phyloP scores from a whole-genome alignment of 495 filamentous ascomycete species.

The Xylaria nigripes region DNA sequence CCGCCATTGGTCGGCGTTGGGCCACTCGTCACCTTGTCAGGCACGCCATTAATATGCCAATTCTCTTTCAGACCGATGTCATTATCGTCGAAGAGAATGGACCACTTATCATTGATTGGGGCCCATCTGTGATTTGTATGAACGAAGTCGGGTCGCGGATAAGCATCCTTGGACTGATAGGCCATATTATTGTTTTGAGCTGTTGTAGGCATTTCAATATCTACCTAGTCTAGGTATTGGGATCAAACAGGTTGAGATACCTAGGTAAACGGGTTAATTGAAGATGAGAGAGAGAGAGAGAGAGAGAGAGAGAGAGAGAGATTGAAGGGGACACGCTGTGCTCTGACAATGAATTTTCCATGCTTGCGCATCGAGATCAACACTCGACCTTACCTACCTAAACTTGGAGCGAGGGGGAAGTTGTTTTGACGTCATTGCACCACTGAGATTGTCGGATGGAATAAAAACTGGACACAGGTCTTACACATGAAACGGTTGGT shows the following conservation, averaged over 20 bases:
- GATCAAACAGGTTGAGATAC: not conserved
- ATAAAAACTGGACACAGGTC: slow-evolving; percentile 5
- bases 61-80: slow-evolving; percentile 39
- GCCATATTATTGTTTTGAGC: slow-evolving; percentile 16
- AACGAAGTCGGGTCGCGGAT: slow-evolving; percentile 47
- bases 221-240: too few species aligned
- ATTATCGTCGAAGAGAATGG: slow-evolving; percentile 50
- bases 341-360: slow-evolving; percentile 3
- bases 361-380: slow-evolving; percentile 4
- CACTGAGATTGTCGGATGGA: slow-evolving; percentile 1
- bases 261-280: not conserved
- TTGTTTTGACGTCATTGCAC: slow-evolving; percentile 11
- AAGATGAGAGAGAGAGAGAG: not conserved
- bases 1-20: not conserved
- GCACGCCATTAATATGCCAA: slow-evolving; percentile 29
- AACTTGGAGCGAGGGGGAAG: not conserved
- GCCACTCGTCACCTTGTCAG: slow-evolving; percentile 14
- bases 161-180: slow-evolving; percentile 25
- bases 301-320: not conserved
- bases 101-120: slow-evolving; percentile 48
- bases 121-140: slow-evolving; percentile 43
- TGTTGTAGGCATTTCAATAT: not conserved
- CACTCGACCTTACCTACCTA: too few species aligned
- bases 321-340: not conserved
- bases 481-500: slow-evolving; percentile 1